A percentile compares a stretch with the other conserved stretches of the same genome.
phyloP scores from a whole-genome alignment of 1,284 basidiomycete genomes.

The Amylostereum areolatum region DNA sequence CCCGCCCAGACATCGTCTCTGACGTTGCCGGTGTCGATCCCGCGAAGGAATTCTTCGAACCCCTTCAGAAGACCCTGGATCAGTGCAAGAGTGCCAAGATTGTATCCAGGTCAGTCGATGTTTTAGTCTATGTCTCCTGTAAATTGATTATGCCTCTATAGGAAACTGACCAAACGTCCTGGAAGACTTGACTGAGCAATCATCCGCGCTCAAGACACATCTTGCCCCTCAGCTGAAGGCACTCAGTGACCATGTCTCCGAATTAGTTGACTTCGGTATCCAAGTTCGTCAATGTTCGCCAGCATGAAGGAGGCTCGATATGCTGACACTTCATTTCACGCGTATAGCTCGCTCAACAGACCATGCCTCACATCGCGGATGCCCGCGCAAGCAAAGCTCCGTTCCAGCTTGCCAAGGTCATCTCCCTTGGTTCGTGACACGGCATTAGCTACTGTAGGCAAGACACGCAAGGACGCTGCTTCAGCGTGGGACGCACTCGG shows the following conservation, averaged over 20 bases:
- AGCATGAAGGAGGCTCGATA: not conserved
- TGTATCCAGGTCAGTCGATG: slow-evolving; percentile 60
- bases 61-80: slow-evolving; percentile 76
- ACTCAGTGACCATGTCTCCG: slow-evolving; percentile 67
- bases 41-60: slow-evolving; percentile 69
- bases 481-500: slow-evolving; percentile 77
- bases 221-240: slow-evolving; percentile 68
- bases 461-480: slow-evolving; percentile 55
- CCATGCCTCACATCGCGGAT: slow-evolving; percentile 75
- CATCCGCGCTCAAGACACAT: slow-evolving; percentile 64
- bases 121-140: slow-evolving; percentile 1
- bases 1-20: slow-evolving; percentile 54
- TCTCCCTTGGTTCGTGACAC: slow-evolving; percentile 73
- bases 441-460: slow-evolving; percentile 64
- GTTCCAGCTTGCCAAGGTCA: slow-evolving; percentile 69
- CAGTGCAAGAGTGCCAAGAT: slow-evolving; percentile 77
- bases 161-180: slow-evolving; percentile 81
- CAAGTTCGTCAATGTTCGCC: slow-evolving; percentile 44
- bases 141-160: slow-evolving; percentile 22
- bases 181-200: slow-evolving; percentile 72
- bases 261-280: slow-evolving; percentile 85
- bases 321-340: not conserved
- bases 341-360: slow-evolving; percentile 75
- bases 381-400: slow-evolving; percentile 70
- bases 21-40: slow-evolving; percentile 73